These are phyloP conservation scores for Pisolithus orientalis DNA, from an alignment of 768 basidiomycete species.

Conservation along the genomic window DNA sequence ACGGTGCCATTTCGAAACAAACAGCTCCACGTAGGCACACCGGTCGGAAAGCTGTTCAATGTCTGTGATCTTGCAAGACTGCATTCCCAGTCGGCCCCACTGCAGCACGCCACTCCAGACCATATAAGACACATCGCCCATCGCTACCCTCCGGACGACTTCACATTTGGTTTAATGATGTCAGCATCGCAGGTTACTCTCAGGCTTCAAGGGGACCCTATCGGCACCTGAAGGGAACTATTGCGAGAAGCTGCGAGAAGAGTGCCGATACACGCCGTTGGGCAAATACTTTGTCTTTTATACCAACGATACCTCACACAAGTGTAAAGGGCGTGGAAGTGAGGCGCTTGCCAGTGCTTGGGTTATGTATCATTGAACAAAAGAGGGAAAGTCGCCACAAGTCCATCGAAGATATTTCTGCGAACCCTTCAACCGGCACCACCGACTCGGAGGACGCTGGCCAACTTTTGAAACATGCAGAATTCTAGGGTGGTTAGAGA, in stretches of 20 bases:
- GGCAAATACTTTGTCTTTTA: constrained; percentile 92
- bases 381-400: constrained; percentile 60
- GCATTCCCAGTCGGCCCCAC: no score
- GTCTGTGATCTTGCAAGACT: no score
- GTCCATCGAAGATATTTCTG: constrained; percentile 51
- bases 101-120: constrained; percentile 68
- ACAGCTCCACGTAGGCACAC: no score
- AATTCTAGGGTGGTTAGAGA: constrained; percentile 96
- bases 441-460: constrained; percentile 21
- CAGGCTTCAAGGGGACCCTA: constrained; percentile 73
- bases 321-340: constrained; percentile 75
- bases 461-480: constrained; percentile 28
- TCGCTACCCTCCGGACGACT: constrained; percentile 79
- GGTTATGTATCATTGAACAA: constrained; percentile 89
- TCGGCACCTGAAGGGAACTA: constrained; percentile 51
- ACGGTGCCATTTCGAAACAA: neutral
- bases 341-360: constrained; percentile 84
- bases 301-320: constrained; percentile 94
- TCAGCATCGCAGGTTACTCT: constrained; percentile 49
- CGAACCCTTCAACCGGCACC: constrained; percentile 40
- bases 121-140: constrained; percentile 55
- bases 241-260: no score
- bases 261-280: constrained; percentile 78
- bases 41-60: no score
- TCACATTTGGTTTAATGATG: constrained; percentile 76